Percentiles rank a stretch among this genome's conserved stretches.
These are phyloP conservation scores for Cryptococcus depauperatus DNA, from an alignment of 1,284 basidiomycete species.

Conservation along the genomic window DNA sequence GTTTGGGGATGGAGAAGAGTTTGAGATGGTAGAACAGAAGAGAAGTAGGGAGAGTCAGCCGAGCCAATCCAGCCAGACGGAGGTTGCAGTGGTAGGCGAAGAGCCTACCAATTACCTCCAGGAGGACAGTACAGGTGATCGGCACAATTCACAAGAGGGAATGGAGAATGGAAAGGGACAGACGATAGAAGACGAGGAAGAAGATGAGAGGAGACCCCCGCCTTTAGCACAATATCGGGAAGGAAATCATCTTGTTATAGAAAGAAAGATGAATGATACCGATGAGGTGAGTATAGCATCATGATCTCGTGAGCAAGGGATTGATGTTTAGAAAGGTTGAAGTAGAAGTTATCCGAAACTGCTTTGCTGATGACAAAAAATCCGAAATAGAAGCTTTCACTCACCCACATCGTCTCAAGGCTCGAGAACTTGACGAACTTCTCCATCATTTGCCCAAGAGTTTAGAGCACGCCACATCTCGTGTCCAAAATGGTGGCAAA, in stretches of 20 bases:
- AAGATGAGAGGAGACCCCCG: slow-evolving; percentile 33
- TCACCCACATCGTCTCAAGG: slow-evolving; percentile 30
- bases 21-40: slow-evolving; percentile 28
- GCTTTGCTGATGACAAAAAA: slow-evolving; percentile 23
- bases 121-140: not conserved
- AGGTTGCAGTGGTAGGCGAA: not conserved
- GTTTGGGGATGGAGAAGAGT: slow-evolving; percentile 21
- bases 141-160: not conserved
- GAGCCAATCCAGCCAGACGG: slow-evolving; percentile 4
- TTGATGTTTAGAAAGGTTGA: slow-evolving; percentile 57
- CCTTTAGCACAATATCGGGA: slow-evolving; percentile 57
- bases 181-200: slow-evolving; percentile 16
- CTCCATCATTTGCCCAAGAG: slow-evolving; percentile 15
- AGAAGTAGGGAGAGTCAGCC: slow-evolving; percentile 13
- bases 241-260: slow-evolving; percentile 60
- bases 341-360: slow-evolving; percentile 55
- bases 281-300: slow-evolving; percentile 53
- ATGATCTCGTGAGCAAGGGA: not conserved
- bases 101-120: slow-evolving; percentile 1
- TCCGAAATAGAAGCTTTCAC: slow-evolving; percentile 22
- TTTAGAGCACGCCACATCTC: slow-evolving; percentile 24
- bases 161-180: slow-evolving; percentile 1
- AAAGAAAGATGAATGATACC: slow-evolving; percentile 53
- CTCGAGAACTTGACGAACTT: slow-evolving; percentile 25
- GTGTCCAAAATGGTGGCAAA: slow-evolving; percentile 22